A percentile compares a stretch with the other conserved stretches of the same genome.
These are phyloP conservation scores for Sporothrix dimorphospora DNA, from an alignment of 2,329 filamentous ascomycete species.

Conservation along the genomic window DNA sequence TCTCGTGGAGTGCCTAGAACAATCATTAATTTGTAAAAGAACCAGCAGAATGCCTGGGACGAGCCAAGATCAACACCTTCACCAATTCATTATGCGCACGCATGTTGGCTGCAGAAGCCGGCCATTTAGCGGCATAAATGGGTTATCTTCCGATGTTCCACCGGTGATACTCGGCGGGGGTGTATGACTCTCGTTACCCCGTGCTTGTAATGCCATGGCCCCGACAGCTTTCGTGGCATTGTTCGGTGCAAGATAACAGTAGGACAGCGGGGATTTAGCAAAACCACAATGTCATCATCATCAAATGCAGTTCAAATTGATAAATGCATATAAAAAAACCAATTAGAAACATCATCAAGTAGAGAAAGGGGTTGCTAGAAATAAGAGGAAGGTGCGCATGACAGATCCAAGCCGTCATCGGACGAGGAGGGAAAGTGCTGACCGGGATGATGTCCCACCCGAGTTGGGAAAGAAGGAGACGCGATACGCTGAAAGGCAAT, in stretches of 20 bases:
- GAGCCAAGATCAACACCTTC: no score
- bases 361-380: not conserved
- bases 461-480: not conserved
- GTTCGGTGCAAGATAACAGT: not conserved
- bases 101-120: no score
- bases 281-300: not conserved
- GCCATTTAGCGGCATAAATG: not conserved
- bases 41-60: no score
- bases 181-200: not conserved
- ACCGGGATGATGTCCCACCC: not conserved
- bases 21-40: no score
- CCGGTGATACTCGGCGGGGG: not conserved
- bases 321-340: not conserved
- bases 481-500: not conserved
- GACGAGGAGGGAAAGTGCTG: conserved; percentile 3
- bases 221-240: no score
- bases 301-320: not conserved
- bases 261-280: not conserved
- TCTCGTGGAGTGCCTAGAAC: no score
- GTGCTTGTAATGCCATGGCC: not conserved
- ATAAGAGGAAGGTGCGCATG: not conserved
- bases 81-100: no score
- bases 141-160: not conserved
- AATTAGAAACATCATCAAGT: not conserved
- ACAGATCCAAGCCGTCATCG: not conserved